These are phyloP conservation scores for Globisporangium radiosum DNA, from an alignment of 352 stramenopile genomes.

Conservation along the genomic window DNA sequence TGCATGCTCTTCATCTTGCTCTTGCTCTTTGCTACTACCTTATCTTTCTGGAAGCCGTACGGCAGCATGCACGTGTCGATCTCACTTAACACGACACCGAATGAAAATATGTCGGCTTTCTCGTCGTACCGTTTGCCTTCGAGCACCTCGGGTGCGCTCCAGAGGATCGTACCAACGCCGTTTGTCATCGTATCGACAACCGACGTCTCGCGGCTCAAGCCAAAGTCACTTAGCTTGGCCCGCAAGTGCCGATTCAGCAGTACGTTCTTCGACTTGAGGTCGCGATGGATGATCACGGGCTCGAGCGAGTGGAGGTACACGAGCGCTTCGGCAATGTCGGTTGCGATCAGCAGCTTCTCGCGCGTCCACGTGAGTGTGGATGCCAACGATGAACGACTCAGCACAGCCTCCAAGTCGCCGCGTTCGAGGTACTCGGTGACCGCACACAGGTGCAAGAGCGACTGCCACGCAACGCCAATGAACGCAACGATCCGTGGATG, in stretches of 20 bases:
- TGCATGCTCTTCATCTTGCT: slow-evolving; percentile 81
- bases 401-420: slow-evolving; percentile 54
- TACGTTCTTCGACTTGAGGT: slow-evolving; percentile 78
- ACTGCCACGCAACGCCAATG: slow-evolving; percentile 76
- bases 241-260: slow-evolving; percentile 52
- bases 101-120: slow-evolving; percentile 75
- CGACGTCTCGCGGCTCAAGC: slow-evolving; percentile 54
- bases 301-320: slow-evolving; percentile 68
- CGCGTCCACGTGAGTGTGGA: slow-evolving; percentile 40
- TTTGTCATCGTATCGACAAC: slow-evolving; percentile 76
- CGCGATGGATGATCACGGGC: slow-evolving; percentile 65
- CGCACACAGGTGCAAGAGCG: slow-evolving; percentile 60
- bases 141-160: slow-evolving; percentile 63
- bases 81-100: slow-evolving; percentile 66
- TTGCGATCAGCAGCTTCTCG: slow-evolving; percentile 52
- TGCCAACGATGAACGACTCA: slow-evolving; percentile 28
- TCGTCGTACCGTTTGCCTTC: slow-evolving; percentile 72
- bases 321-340: slow-evolving; percentile 61
- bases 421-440: slow-evolving; percentile 78
- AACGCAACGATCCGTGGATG: slow-evolving; percentile 82
- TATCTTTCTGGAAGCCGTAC: slow-evolving; percentile 57
- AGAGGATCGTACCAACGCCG: slow-evolving; percentile 67
- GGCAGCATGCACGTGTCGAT: slow-evolving; percentile 71
- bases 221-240: slow-evolving; percentile 72
- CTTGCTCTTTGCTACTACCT: slow-evolving; percentile 28